Base-by-base conservation (phyloP, 306 rosid genomes). In the Gleditsia sinensis region DNA sequence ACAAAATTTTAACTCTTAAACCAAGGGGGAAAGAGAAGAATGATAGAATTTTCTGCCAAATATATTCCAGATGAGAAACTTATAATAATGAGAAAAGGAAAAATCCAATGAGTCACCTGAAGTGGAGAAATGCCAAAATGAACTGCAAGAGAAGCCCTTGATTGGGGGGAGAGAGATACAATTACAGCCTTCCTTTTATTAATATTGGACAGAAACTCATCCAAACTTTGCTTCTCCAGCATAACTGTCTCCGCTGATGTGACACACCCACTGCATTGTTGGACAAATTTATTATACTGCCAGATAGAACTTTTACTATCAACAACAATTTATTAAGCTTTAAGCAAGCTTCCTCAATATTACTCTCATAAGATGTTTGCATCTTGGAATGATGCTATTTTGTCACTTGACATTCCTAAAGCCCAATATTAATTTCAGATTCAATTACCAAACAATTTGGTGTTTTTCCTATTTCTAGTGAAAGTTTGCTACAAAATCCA, bases 161-260 rank as follows among this genome's bases (percentile, higher is more conserved):
- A 94, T 57, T 94, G 98, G 32, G 98, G 98, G 39, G 98, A 94
- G 49, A 91, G 61, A 7, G 97, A 94, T 61, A 94, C 89, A 78
- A 90, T 82, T 30, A 91, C 95, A 42, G 87, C 64, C 78, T 85
- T 91, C 49, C 97, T 91, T 59, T 83, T 78, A 59, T 73, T 81
- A 33, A 91, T 72, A 62, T 86, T 94, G 56, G 86, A 79, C 55
- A 94, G 82, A 80, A 94, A 91, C 83, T 94, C 97, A 43, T 94
- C 97, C 90, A 87, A 83, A 83, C 98, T 92, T 88, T 94, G 98
- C 70, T 94, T 94, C 87, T 94, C 97, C 69, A 94, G 79, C 98
- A 94, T 88, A 81, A 94, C 86, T 9, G 97, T 91, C 86, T 94
- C 97, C 0, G 98, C 96, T 16, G 98, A 89, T 43, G 98, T 94